Evolutionary conservation across 1,284 basidiomycete species (phyloP).

Genomic region (Ustilago nuda): DNA sequence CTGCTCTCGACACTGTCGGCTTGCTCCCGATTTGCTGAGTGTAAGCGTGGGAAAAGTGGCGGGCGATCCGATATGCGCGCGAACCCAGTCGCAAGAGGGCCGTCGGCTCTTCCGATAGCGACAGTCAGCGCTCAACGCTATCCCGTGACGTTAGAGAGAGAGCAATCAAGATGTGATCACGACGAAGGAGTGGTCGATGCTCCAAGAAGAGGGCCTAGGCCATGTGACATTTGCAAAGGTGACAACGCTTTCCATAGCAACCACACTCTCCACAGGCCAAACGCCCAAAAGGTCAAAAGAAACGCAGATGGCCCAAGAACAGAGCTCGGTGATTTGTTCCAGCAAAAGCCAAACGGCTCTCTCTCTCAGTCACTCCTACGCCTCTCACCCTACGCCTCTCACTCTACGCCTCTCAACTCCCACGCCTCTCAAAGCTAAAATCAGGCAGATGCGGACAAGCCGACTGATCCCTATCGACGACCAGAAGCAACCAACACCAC

Average conservation of each 20-base stretch:
- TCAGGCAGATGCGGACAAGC: constrained; percentile 34
- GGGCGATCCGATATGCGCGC: neutral
- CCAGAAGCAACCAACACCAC: neutral
- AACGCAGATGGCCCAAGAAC: neutral
- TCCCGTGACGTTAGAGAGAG: no score
- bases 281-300: neutral
- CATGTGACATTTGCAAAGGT: no score
- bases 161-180: no score
- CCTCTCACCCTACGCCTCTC: no score
- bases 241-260: neutral
- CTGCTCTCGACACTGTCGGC: neutral
- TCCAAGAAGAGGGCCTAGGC: no score
- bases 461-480: neutral
- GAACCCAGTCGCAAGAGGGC: neutral
- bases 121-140: neutral
- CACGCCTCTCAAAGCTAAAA: constrained; percentile 7
- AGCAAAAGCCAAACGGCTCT: neutral
- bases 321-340: neutral
- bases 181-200: no score
- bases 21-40: neutral
- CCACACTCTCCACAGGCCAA: neutral
- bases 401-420: neutral
- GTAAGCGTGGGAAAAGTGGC: neutral
- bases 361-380: neutral
- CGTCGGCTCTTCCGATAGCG: neutral